These are phyloP conservation scores for Picea glauca DNA, from an alignment of 75 land plant genomes.

Conservation along the genomic window DNA sequence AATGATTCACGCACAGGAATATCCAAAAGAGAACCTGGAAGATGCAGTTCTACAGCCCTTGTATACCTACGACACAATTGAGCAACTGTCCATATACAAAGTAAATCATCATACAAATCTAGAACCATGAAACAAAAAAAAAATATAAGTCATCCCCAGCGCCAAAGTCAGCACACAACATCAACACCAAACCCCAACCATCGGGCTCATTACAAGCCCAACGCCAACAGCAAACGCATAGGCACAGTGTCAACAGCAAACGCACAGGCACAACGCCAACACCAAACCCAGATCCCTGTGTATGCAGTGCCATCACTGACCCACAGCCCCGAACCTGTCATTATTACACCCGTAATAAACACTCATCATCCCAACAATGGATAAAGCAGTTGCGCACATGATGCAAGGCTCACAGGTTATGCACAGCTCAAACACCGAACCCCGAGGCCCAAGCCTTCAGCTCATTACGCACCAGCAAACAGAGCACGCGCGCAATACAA, in stretches of 20 bases:
- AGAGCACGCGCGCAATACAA: no score
- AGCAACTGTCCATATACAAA: background rate
- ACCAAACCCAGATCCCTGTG: conserved; percentile 22
- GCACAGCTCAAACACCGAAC: conserved; percentile 50
- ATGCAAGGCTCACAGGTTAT: conserved; percentile 99
- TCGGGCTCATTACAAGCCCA: no score
- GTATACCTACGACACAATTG: conserved; percentile 4
- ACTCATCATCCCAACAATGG: conserved; percentile 72
- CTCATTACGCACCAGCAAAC: no score
- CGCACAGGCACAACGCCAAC: background rate
- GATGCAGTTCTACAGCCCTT: background rate
- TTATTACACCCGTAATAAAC: conserved; percentile 95
- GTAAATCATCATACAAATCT: background rate
- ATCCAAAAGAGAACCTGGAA: conserved; percentile 2
- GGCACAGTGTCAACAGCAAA: no score
- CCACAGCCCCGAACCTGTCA: conserved; percentile 99
- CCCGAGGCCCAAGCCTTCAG: no score
- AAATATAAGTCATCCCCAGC: no score
- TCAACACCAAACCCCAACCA: no score
- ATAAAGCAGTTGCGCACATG: conserved; percentile 93
- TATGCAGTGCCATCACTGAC: conserved; percentile 74
- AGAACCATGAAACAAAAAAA: no score
- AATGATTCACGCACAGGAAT: background rate
- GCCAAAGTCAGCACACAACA: no score
- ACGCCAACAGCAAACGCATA: no score